Percentiles rank a stretch among this genome's conserved stretches.
Conservation (phyloP, 176 grass and related monocot genomes). For the Ampelocalamus luodianensis region DNA sequence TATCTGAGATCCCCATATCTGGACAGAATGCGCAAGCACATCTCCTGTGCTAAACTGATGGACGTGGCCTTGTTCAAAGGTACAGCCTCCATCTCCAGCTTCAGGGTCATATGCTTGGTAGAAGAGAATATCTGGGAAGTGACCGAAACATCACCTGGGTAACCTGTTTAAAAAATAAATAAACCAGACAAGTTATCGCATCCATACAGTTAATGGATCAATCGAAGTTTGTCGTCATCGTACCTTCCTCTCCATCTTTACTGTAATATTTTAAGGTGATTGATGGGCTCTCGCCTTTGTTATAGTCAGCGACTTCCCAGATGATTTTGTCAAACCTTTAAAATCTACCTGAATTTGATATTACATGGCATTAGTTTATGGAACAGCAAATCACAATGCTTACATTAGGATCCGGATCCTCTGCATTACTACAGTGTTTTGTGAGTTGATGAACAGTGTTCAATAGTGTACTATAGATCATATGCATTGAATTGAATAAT, state of each 20-base stretch:
- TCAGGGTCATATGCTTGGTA: conserved; percentile 53
- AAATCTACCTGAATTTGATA: conserved; percentile 63
- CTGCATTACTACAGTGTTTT: too few species aligned
- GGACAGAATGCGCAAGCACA: conserved; percentile 64
- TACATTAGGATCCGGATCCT: too few species aligned
- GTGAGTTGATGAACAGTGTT: too few species aligned
- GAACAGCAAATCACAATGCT: conserved; percentile 2
- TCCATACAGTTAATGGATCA: not conserved
- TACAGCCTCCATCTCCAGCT: conserved; percentile 83
- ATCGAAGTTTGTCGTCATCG: not conserved
- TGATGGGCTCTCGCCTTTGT: conserved; percentile 64
- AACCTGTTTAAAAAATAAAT: conserved; percentile 47
- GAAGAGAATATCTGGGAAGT: conserved; percentile 75
- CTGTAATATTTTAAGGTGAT: conserved; percentile 84
- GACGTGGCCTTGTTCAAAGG: conserved; percentile 74
- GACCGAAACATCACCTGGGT: conserved; percentile 76
- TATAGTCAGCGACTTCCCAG: conserved; percentile 72
- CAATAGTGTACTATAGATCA: too few species aligned
- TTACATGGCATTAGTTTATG: conserved; percentile 6
- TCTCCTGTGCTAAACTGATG: conserved; percentile 73
- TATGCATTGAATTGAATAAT: too few species aligned
- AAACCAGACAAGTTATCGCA: not conserved
- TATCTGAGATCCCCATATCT: conserved; percentile 70
- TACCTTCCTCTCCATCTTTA: conserved; percentile 95
- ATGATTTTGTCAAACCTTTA: conserved; percentile 85